Evolutionary conservation across 768 basidiomycete genomes (phyloP).

Genomic region (Boletus eberwhitei): DNA sequence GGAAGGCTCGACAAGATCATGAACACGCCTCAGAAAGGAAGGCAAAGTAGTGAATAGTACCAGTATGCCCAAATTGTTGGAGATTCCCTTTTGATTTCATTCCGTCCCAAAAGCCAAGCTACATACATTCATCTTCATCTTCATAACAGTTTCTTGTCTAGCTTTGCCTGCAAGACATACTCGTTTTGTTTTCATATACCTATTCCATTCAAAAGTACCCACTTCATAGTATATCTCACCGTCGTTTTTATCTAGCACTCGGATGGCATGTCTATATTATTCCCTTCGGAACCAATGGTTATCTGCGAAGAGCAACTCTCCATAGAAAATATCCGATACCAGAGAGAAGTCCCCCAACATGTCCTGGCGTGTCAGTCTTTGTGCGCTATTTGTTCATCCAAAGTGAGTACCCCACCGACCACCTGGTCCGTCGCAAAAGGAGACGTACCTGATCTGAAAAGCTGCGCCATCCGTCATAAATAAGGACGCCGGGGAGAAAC

Average conservation of each 20-base stretch:
- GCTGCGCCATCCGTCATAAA: constrained; percentile 35
- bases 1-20: constrained; percentile 74
- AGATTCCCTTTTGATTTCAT: not conserved
- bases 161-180: constrained; percentile 4
- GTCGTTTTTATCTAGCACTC: constrained; percentile 3
- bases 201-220: constrained; percentile 8
- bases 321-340: constrained; percentile 53
- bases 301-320: constrained; percentile 30
- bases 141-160: not conserved
- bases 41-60: constrained; percentile 10
- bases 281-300: not conserved
- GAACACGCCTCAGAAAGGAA: constrained; percentile 58
- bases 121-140: not conserved
- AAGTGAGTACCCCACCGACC: not conserved
- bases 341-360: constrained; percentile 63
- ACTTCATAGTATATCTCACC: constrained; percentile 8
- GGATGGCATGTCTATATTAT: constrained; percentile 9
- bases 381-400: constrained; percentile 38
- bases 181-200: constrained; percentile 16
- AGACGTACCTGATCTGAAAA: constrained; percentile 34
- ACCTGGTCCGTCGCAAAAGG: not conserved
- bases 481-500: constrained; percentile 56
- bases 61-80: not conserved
- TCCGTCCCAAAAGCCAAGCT: not conserved
- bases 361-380: constrained; percentile 58